Percentiles rank a stretch among this genome's conserved stretches.
phyloP scores from a whole-genome alignment of 192 early-diverging fungal species.

The Gaertneriomyces semiglobifer region DNA sequence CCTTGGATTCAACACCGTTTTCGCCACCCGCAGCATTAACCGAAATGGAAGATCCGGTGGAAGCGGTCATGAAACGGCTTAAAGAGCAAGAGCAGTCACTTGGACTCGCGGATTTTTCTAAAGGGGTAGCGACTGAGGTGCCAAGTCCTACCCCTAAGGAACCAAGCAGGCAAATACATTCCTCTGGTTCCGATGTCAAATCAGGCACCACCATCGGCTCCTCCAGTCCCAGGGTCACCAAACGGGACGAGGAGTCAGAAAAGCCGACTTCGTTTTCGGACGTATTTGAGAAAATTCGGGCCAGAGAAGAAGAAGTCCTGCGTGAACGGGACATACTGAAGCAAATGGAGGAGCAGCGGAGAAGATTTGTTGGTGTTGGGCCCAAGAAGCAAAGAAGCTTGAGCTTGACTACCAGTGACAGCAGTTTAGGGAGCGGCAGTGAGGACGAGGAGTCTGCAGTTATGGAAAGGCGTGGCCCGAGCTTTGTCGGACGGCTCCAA shows the following conservation, averaged over 20 bases:
- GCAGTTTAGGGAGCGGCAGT: no score
- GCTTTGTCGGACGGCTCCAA: no score
- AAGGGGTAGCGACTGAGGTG: slow-evolving; percentile 25
- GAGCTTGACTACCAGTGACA: no score
- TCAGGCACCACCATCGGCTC: no score
- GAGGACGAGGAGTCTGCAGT: no score
- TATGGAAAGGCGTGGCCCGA: no score
- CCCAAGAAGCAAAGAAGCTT: no score
- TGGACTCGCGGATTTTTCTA: slow-evolving; percentile 27
- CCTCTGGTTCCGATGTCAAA: background rate
- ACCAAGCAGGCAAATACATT: no score
- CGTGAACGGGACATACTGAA: slow-evolving; percentile 7
- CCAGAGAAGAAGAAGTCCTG: slow-evolving; percentile 27
- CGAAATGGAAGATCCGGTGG: slow-evolving; percentile 26
- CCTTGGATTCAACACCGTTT: background rate
- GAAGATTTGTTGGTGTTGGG: no score
- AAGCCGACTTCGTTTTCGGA: background rate
- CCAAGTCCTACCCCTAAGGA: background rate
- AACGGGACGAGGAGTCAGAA: background rate
- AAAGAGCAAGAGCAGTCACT: slow-evolving; percentile 22
- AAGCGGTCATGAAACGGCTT: slow-evolving; percentile 20
- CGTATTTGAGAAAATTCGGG: slow-evolving; percentile 22
- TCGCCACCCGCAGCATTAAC: background rate
- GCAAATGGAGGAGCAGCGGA: slow-evolving; percentile 9
- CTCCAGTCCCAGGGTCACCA: no score